Evolutionary conservation across 2,329 filamentous ascomycete genomes (phyloP).

Genomic region (Claviceps fusiformis): DNA sequence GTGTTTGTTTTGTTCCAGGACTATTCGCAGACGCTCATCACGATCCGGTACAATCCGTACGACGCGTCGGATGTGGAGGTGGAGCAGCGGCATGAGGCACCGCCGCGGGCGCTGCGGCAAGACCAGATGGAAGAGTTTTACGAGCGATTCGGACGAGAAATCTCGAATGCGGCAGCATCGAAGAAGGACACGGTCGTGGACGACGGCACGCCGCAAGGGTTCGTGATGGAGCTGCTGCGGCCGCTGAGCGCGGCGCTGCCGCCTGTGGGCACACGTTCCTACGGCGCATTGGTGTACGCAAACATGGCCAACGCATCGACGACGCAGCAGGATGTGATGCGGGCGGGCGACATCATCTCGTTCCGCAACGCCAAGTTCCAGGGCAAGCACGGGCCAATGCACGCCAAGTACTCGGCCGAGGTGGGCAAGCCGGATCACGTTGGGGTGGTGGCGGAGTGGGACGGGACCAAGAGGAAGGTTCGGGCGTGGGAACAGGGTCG

Average conservation of each 20-base stretch:
- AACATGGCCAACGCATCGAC: constrained; percentile 92
- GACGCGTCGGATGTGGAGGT: constrained; percentile 60
- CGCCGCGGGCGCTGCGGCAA: constrained; percentile 70
- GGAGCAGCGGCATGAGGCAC: constrained; percentile 76
- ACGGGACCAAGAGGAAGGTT: constrained; percentile 96
- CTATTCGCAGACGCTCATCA: constrained; percentile 89
- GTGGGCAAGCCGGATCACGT: constrained; percentile 86
- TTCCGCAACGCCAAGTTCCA: constrained; percentile 91
- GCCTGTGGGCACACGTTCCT: constrained; percentile 78
- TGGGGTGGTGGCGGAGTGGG: constrained; percentile 87
- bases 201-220: constrained; percentile 65
- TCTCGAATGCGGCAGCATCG: constrained; percentile 53
- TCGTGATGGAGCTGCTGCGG: constrained; percentile 68
- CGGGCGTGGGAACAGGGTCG: constrained; percentile 89
- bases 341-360: constrained; percentile 81
- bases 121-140: constrained; percentile 87
- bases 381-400: constrained; percentile 89
- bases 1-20: constrained; percentile 86
- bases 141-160: constrained; percentile 63
- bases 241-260: constrained; percentile 60
- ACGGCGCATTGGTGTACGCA: constrained; percentile 83
- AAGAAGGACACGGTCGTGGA: constrained; percentile 73
- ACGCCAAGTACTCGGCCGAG: constrained; percentile 81
- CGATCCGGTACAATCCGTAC: constrained; percentile 61
- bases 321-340: constrained; percentile 82